Evolutionary conservation across 192 early-diverging fungal genomes (phyloP).

Genomic region (Gaertneriomyces sp.): DNA sequence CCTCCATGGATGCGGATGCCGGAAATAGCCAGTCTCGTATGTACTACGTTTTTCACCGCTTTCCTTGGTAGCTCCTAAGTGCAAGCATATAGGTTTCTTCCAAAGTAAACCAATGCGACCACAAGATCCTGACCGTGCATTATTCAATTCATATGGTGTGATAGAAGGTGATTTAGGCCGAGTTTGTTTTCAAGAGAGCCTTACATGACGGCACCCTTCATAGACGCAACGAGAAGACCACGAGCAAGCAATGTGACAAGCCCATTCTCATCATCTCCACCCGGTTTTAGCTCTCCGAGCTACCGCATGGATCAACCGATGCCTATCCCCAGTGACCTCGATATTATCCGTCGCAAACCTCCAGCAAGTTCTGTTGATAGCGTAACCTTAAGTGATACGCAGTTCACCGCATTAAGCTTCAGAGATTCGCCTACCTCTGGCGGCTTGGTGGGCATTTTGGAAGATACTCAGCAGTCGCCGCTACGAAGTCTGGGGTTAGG

Average conservation of each 20-base stretch:
- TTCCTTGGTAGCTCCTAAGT: slow-evolving; percentile 6
- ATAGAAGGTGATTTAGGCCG: too few relatives aligned
- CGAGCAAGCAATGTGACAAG: neutral
- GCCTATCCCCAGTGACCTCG: slow-evolving; percentile 25
- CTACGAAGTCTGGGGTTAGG: neutral
- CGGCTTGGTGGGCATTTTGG: neutral
- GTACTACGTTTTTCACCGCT: neutral
- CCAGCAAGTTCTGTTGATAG: neutral
- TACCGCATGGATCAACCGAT: slow-evolving; percentile 23
- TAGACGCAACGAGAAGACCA: too few relatives aligned
- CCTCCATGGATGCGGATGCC: neutral
- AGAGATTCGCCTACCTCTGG: neutral
- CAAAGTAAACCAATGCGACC: neutral
- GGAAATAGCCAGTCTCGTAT: neutral
- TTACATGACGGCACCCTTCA: too few relatives aligned
- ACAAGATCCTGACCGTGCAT: neutral
- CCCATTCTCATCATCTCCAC: slow-evolving; percentile 28
- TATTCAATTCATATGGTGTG: too few relatives aligned
- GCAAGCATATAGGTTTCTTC: neutral
- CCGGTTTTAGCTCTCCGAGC: slow-evolving; percentile 32
- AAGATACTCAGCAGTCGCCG: neutral
- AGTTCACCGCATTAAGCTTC: neutral
- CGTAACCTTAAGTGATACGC: neutral
- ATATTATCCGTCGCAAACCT: neutral
- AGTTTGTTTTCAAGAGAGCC: too few relatives aligned